Conservation (phyloP, 2,329 filamentous ascomycete genomes). For the Fusarium sp. region DNA sequence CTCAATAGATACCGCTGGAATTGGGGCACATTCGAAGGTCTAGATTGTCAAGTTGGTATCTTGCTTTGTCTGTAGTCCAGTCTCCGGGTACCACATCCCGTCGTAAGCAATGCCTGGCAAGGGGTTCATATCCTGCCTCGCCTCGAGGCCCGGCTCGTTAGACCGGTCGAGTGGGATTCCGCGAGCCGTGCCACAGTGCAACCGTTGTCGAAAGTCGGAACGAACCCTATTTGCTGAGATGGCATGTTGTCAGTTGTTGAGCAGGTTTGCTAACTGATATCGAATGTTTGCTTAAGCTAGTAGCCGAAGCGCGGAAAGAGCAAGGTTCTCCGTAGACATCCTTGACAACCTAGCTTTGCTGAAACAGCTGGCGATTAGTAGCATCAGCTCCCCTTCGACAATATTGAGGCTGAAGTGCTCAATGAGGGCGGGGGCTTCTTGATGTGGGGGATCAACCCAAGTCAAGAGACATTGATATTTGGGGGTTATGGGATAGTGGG, state of each 20-base stretch:
- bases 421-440: constrained; percentile 29
- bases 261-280: constrained; percentile 32
- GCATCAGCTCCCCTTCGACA: constrained; percentile 10
- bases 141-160: constrained; percentile 27
- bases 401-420: constrained; percentile 45
- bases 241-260: constrained; percentile 26
- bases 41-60: constrained; percentile 7
- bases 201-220: constrained; percentile 41
- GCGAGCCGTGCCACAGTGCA: constrained; percentile 38
- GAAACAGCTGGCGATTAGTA: constrained; percentile 15
- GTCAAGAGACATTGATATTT: constrained; percentile 21
- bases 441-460: constrained; percentile 47
- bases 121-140: constrained; percentile 24
- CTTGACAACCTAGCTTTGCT: constrained; percentile 15
- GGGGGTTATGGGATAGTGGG: constrained; percentile 37
- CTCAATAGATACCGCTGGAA: not conserved
- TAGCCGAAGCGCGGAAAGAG: constrained; percentile 21
- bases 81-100: constrained; percentile 22
- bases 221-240: constrained; percentile 46
- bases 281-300: constrained; percentile 14
- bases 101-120: constrained; percentile 23
- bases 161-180: constrained; percentile 37
- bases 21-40: not conserved
- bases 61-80: constrained; percentile 7
- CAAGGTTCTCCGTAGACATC: constrained; percentile 12